A percentile compares a stretch with the other conserved stretches of the same genome.
phyloP scores from a whole-genome alignment of 371 early-diverging fungal genomes.

The Mucor saturninus region DNA sequence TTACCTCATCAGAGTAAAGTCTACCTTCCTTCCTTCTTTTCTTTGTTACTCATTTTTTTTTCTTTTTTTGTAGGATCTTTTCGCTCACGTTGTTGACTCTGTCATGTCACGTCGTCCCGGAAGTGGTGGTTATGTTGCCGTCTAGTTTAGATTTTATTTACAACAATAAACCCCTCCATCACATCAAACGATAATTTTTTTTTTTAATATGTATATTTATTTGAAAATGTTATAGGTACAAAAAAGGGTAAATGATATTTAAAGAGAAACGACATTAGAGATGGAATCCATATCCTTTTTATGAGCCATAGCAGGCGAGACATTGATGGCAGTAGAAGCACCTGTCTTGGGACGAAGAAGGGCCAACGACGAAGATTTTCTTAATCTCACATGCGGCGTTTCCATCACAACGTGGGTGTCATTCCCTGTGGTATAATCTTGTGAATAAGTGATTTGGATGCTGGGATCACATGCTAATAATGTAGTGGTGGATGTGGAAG shows the following conservation, averaged over 20 bases:
- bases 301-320: conserved; percentile 32
- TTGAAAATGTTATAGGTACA: not conserved
- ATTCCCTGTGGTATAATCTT: not conserved
- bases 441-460: conserved; percentile 16
- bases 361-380: conserved; percentile 30
- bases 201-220: conserved; percentile 6
- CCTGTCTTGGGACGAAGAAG: conserved; percentile 26
- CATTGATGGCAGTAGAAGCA: conserved; percentile 32
- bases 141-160: conserved; percentile 18
- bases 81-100: conserved; percentile 49
- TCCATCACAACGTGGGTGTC: not conserved
- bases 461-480: conserved; percentile 18
- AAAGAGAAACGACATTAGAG: conserved; percentile 1
- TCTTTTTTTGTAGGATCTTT: conserved; percentile 35
- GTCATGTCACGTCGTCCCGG: conserved; percentile 53
- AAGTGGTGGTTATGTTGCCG: conserved; percentile 54
- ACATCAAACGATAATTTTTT: not conserved
- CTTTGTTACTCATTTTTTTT: no score
- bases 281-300: not conserved
- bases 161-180: not conserved
- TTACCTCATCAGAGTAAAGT: conserved; percentile 47
- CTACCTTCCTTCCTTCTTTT: not conserved
- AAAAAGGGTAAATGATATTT: not conserved
- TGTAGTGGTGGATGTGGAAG: not conserved
- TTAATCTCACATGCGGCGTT: not conserved